Percentiles rank a stretch among this genome's conserved stretches.
Conservation (phyloP, 345 rosid genomes). For the Lenwebbia sp. region DNA sequence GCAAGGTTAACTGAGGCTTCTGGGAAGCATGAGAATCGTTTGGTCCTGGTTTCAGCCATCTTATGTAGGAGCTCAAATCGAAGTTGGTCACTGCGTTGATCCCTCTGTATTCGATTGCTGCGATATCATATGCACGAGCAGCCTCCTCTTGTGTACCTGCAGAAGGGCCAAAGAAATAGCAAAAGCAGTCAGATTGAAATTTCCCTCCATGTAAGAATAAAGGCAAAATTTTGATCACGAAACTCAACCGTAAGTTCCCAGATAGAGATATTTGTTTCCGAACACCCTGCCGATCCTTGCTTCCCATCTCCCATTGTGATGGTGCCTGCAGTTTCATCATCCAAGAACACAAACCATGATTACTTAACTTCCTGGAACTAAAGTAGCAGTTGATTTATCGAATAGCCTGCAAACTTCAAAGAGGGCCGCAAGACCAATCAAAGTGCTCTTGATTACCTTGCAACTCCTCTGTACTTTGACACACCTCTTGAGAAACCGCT, state of each 20-base stretch:
- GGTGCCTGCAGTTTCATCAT: conserved; percentile 25
- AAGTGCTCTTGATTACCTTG: conserved; percentile 3
- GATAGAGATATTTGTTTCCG: conserved; percentile 63
- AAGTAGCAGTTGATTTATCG: not conserved
- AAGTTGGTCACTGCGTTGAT: conserved; percentile 43
- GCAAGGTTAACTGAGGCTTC: conserved; percentile 4
- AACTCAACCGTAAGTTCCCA: conserved; percentile 49
- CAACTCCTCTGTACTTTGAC: conserved; percentile 65
- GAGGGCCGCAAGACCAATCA: not conserved
- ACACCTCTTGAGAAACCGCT: conserved; percentile 67
- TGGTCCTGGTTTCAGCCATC: conserved; percentile 39
- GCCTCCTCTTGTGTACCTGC: conserved; percentile 52
- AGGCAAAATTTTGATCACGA: not conserved
- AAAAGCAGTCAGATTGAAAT: not conserved
- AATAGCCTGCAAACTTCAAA: not conserved
- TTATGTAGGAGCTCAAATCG: conserved; percentile 35
- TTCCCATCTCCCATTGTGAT: conserved; percentile 73
- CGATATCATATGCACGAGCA: conserved; percentile 39
- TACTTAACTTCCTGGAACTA: not conserved
- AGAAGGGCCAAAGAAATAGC: not conserved
- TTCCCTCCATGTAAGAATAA: not conserved
- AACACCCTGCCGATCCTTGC: conserved; percentile 67
- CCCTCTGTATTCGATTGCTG: conserved; percentile 43
- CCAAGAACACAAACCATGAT: not conserved
- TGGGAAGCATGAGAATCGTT: not conserved